Conservation (phyloP, 441 rosid species). For the Breynia disticha region DNA sequence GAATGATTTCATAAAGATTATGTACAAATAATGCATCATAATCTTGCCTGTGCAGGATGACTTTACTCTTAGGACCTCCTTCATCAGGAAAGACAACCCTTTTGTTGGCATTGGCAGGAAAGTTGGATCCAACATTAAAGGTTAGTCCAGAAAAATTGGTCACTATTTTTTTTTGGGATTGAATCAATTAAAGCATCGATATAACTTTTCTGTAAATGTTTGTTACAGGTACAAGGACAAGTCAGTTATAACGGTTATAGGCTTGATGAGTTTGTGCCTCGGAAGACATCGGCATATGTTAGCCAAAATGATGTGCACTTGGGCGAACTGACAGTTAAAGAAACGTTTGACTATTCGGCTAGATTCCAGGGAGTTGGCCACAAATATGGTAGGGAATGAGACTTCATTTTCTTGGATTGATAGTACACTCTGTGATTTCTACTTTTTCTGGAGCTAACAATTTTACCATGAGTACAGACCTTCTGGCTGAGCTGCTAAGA, state of each 20-base stretch:
- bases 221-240: too few species aligned
- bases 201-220: too few species aligned
- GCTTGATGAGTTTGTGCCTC: slow-evolving; percentile 24
- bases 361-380: slow-evolving; percentile 23
- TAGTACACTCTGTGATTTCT: too few species aligned
- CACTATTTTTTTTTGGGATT: not conserved
- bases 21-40: too few species aligned
- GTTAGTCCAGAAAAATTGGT: slow-evolving; percentile 3
- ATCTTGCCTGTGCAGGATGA: slow-evolving; percentile 25
- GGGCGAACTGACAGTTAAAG: slow-evolving; percentile 26
- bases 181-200: too few species aligned
- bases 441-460: too few species aligned
- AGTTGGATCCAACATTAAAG: slow-evolving; percentile 17
- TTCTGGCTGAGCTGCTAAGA: slow-evolving; percentile 20
- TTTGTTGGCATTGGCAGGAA: slow-evolving; percentile 24
- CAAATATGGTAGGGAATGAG: slow-evolving; percentile 14
- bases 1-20: not conserved
- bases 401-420: too few species aligned
- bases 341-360: slow-evolving; percentile 26
- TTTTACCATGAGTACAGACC: slow-evolving; percentile 13
- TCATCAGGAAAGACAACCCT: slow-evolving; percentile 23
- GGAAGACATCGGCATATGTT: slow-evolving; percentile 22
- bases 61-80: slow-evolving; percentile 39
- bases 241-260: too few species aligned
- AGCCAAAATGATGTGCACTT: slow-evolving; percentile 25